phyloP scores from a whole-genome alignment of 2,329 filamentous ascomycete genomes.

The Trichoderma cornu-damae region DNA sequence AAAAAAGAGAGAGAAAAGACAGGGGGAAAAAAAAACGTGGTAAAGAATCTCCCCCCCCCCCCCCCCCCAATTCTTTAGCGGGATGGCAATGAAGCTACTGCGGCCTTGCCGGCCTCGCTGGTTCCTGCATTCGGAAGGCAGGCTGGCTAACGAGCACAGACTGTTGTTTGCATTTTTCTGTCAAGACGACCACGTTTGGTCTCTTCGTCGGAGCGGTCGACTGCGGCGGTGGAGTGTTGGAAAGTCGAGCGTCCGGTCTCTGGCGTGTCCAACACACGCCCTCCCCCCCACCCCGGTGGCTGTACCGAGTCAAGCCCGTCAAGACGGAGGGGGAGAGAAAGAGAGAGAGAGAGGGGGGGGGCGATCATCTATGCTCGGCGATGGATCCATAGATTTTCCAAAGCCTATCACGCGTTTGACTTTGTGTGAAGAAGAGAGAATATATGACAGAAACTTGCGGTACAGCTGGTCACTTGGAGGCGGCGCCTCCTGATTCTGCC shows the following conservation, averaged over 20 bases:
- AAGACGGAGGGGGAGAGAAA: neutral
- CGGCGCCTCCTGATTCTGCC: too few species aligned
- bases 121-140: conserved; percentile 33
- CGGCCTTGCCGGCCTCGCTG: conserved; percentile 26
- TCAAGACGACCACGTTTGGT: neutral
- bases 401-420: neutral
- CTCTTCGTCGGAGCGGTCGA: neutral
- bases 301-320: neutral
- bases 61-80: conserved; percentile 17
- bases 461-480: too few species aligned
- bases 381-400: neutral
- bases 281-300: neutral
- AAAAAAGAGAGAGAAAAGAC: too few species aligned
- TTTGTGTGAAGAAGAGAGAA: neutral
- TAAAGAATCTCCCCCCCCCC: conserved; percentile 1
- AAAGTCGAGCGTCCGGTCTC: neutral
- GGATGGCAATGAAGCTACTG: conserved; percentile 20
- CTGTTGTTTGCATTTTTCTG: conserved; percentile 1
- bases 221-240: neutral
- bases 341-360: neutral
- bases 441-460: neutral
- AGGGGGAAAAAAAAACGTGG: conserved; percentile 8
- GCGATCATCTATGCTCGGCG: neutral
- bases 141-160: conserved; percentile 5
- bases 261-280: conserved; percentile 9